phyloP scores from a whole-genome alignment of 1,284 basidiomycete genomes.

The Papiliotrema nemorosa region DNA sequence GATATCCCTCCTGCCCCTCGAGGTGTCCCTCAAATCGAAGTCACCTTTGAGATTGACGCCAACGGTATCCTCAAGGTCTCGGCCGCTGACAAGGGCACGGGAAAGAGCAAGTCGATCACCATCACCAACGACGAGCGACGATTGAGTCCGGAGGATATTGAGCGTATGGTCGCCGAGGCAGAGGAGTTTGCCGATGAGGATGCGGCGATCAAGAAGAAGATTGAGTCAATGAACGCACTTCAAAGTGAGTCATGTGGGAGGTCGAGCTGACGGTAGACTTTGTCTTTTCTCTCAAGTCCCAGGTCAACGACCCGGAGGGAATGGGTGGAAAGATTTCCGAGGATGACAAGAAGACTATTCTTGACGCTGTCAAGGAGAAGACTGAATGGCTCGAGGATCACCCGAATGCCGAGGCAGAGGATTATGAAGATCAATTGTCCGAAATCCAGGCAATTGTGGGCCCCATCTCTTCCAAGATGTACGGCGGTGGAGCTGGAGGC shows the following conservation, averaged over 20 bases:
- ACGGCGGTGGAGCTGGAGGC: conserved; percentile 52
- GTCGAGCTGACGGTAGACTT: conserved; percentile 33
- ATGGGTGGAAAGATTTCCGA: conserved; percentile 83
- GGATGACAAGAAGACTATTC: conserved; percentile 84
- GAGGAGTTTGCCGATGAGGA: conserved; percentile 83
- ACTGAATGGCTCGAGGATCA: conserved; percentile 87
- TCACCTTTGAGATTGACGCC: conserved; percentile 87
- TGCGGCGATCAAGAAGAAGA: conserved; percentile 79
- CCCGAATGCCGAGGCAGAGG: conserved; percentile 72
- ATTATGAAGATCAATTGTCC: conserved; percentile 83
- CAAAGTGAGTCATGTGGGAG: conserved; percentile 32
- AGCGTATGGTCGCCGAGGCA: conserved; percentile 88
- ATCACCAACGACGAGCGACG: conserved; percentile 71
- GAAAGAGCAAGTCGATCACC: conserved; percentile 82
- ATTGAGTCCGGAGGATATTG: conserved; percentile 79
- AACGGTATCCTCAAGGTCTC: conserved; percentile 88
- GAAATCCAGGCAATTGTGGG: conserved; percentile 68
- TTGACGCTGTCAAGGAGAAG: conserved; percentile 78
- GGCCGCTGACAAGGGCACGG: conserved; percentile 87
- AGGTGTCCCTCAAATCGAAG: conserved; percentile 92
- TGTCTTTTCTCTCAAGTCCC: conserved; percentile 74
- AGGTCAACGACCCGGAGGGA: conserved; percentile 80
- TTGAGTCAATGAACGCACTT: conserved; percentile 77
- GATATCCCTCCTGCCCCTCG: conserved; percentile 91
- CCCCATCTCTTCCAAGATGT: conserved; percentile 77